Base-by-base conservation (phyloP, 1,139 yeast genomes). In the Nakaseomyces delphensis region DNA sequence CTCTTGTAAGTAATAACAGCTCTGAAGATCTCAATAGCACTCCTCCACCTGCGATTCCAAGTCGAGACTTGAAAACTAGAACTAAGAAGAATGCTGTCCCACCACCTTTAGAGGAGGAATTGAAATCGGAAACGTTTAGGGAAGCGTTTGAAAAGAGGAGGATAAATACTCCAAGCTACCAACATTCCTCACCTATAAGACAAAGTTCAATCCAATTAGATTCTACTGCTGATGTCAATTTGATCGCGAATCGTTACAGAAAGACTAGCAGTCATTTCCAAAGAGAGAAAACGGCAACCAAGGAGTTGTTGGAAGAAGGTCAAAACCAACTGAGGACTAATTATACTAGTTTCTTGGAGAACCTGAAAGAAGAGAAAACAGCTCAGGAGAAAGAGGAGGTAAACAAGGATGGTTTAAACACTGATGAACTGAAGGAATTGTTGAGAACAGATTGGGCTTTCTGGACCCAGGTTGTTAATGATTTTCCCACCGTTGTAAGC, bases 391-490 rank as follows among this genome's bases (percentile, higher is more conserved):
- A 43, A 3, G 37, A 43, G 8, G 51, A 49, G 16, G 29, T 48
- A 10, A 46, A 43, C 6, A 59, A 54, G 8, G 44, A 40, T 16
- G 47, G 42, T n/a, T 21, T 20, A 9, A 33, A 21, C 18, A 21
- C 10, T 5, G 37, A 33, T 33, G 37, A 33, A n/a, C 25, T 20
- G 14, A 52, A 53, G 27, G 63, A 69, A 39, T 55, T 67, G 51
- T 56, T 67, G 37, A 68, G 73, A 21, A 69, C 73, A 59, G 89
- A 84, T 59, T 87, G 96, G 96, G 84, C 81, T 38, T 82, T 85
- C 57, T 91, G 97, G 97, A 76, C 86, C 5, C 69, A 69, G 32
- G 83, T 87, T 13, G 86, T 86, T 7, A 77, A 80, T 50, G 81
- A 83, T 58, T 87, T 85, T 57, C 70, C 77, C 24, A 58, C 65